Conservation (phyloP, 1,284 basidiomycete species). For the Lignosus rhinocerotis region DNA sequence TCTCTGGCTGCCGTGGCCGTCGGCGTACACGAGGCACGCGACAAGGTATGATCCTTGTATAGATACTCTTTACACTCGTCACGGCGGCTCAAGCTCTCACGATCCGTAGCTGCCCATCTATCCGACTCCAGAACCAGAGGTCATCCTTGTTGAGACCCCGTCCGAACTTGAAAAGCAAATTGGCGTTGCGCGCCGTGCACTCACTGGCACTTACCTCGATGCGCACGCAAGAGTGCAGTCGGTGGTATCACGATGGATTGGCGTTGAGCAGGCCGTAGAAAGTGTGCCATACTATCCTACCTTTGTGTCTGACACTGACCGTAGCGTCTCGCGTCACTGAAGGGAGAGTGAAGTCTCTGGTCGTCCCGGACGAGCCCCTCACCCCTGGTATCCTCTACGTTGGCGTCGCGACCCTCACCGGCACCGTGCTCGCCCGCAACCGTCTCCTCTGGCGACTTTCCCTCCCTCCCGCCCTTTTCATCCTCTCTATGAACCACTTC, state of each 20-base stretch:
- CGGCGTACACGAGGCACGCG: slow-evolving; percentile 23
- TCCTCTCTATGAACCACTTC: slow-evolving; percentile 74
- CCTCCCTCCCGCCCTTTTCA: slow-evolving; percentile 70
- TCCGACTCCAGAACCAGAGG: slow-evolving; percentile 53
- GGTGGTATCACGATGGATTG: slow-evolving; percentile 78
- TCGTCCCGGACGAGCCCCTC: slow-evolving; percentile 78
- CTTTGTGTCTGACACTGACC: neutral
- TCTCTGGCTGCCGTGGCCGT: slow-evolving; percentile 22
- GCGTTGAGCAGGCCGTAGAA: slow-evolving; percentile 79
- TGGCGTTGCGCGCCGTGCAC: slow-evolving; percentile 59
- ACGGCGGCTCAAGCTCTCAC: neutral
- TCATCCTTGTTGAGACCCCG: slow-evolving; percentile 71
- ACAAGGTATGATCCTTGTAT: slow-evolving; percentile 24
- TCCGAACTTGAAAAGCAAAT: slow-evolving; percentile 75
- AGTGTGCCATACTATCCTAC: slow-evolving; percentile 49
- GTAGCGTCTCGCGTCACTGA: neutral
- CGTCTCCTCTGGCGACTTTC: slow-evolving; percentile 69
- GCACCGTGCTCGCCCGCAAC: slow-evolving; percentile 82
- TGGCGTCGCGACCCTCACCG: slow-evolving; percentile 84
- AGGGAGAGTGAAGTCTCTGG: slow-evolving; percentile 83
- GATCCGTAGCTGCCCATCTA: slow-evolving; percentile 76
- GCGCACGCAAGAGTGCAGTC: slow-evolving; percentile 67
- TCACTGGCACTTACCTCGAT: slow-evolving; percentile 53
- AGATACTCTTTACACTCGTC: neutral
- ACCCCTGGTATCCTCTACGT: slow-evolving; percentile 88